Evolutionary conservation across 305 asterid genomes (phyloP), one percentile per base, ranked within the genome.

Genomic region (Ilex paraguariensis): DNA sequence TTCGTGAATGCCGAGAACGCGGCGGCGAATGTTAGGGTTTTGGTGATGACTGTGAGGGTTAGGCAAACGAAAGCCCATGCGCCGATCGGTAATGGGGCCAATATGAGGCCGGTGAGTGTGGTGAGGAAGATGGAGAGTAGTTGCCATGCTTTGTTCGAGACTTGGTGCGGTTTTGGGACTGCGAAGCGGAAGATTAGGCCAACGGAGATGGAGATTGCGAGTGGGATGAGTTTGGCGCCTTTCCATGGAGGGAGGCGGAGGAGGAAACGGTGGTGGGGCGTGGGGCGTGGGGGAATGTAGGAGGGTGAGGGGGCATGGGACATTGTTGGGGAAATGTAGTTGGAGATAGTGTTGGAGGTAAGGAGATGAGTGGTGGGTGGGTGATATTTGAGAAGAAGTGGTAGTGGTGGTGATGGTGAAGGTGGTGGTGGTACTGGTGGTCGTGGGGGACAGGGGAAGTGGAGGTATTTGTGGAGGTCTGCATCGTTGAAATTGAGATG

Each of bases 1-100:
- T 84, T 86, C 0, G 87, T 80, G 70, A 89, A 92, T 31, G 98
- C 91, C 10, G 83, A 50, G 68, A 89, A 84, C 0, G 97, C 98
- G 7, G 84, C 91, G 0, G 83, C 52, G 72, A 92, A 92, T 1
- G 87, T 66, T 6, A 89, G 75, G 9, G 98, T 87, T 59, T 78
- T 84, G 11, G 91, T 81, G 13, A 79, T 69, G 0, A 92, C 81
- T 14, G 88, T 62, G 7, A 76, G 14, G 2, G 95, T 85, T 4
- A 92, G 81, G 72, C 95, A 84, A 13, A 76, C 55, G 28, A 89
- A 33, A 0, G 88, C 91, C 96, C 96, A 87, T 2, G 95, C 91
- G 13, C 93, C 95, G 10, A 89, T 91, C 0, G 98, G 98, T 5
- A 92, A 61, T 0, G 98, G 98, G 57, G 82, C 70, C 30, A 87